Conservation (phyloP, 306 rosid species). For the Cucumis hystrix region DNA sequence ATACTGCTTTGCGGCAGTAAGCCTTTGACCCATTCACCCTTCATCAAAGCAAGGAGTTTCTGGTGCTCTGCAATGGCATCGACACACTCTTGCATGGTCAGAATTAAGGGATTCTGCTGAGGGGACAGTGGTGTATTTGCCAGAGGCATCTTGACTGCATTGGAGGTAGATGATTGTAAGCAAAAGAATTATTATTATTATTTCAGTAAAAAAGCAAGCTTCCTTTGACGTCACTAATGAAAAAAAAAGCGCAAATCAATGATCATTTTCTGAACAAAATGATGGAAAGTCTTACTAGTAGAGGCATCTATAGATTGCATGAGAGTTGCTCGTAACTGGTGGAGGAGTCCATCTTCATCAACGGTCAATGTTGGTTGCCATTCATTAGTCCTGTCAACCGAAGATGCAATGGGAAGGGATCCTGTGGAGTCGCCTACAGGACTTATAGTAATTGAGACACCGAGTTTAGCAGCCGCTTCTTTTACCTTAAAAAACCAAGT, state of each 20-base stretch:
- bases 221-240: background rate
- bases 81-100: slow-evolving; percentile 72
- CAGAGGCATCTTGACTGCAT: slow-evolving; percentile 45
- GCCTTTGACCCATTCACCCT: slow-evolving; percentile 93
- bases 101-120: slow-evolving; percentile 53
- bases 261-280: slow-evolving; percentile 1
- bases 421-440: slow-evolving; percentile 53
- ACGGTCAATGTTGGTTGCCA: slow-evolving; percentile 72
- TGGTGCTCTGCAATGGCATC: slow-evolving; percentile 81
- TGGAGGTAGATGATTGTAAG: slow-evolving; percentile 11
- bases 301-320: slow-evolving; percentile 76
- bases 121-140: slow-evolving; percentile 39
- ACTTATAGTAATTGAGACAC: slow-evolving; percentile 55
- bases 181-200: background rate
- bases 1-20: slow-evolving; percentile 82
- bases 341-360: slow-evolving; percentile 76
- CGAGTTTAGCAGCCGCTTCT: slow-evolving; percentile 74
- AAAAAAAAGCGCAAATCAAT: background rate
- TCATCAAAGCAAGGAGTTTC: slow-evolving; percentile 80
- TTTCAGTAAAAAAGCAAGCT: background rate
- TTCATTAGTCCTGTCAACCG: slow-evolving; percentile 52
- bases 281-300: slow-evolving; percentile 29
- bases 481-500: slow-evolving; percentile 38
- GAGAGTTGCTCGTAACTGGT: slow-evolving; percentile 67
- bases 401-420: slow-evolving; percentile 36